Base-by-base conservation (phyloP, 495 filamentous ascomycete genomes). In the Penicillium bialowiezense region DNA sequence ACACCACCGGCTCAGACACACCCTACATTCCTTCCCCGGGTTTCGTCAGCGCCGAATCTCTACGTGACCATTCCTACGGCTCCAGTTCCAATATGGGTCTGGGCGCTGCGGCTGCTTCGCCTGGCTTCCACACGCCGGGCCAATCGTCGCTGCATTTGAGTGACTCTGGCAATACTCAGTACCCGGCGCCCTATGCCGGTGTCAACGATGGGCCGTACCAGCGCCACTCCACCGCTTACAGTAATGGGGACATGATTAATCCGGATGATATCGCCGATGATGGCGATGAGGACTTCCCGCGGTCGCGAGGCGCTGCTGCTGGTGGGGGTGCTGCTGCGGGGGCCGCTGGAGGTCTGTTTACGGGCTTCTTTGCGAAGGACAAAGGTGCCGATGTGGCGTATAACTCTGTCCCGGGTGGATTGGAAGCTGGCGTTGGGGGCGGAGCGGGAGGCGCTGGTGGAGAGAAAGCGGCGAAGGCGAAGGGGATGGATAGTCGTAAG, bases 191-290 rank as follows among this genome's bases (percentile, higher is more conserved):
- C 1, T 70, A 73, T 40, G 56, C 54, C 17, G 59, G 59, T 19
- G 55, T 78, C 41, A 58, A 62, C 21, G 80, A 78, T 42, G 78
- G 74, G 14, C 80, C 80, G 0, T 84, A 88, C 54, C 76, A 82
- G 47, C 73, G 75, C 45, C 76, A 82, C 45, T 85, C 85, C 6
- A 29, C 41, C 2, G 73, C 75, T 4, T 82, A 78, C 23, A 74
- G 80, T 81, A 64, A 75, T 69, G 47, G 63, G 56, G 48, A 65
- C 79, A 52, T 69, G 50, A 49, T 95, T 41, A 85, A 95, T 59
- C 89, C 90, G 1, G 80, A 86, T 51, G 84, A 85, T 2, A 91
- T 95, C 44, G 83, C 78, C 3, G 90, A 96, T 58, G 90, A 95
- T 57, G 89, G 86, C 7, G 90, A 96, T 56, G 90, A 96, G 52